These are phyloP conservation scores for Porogramme epimiltina DNA, from an alignment of 1,284 basidiomycete genomes.

Conservation along the genomic window DNA sequence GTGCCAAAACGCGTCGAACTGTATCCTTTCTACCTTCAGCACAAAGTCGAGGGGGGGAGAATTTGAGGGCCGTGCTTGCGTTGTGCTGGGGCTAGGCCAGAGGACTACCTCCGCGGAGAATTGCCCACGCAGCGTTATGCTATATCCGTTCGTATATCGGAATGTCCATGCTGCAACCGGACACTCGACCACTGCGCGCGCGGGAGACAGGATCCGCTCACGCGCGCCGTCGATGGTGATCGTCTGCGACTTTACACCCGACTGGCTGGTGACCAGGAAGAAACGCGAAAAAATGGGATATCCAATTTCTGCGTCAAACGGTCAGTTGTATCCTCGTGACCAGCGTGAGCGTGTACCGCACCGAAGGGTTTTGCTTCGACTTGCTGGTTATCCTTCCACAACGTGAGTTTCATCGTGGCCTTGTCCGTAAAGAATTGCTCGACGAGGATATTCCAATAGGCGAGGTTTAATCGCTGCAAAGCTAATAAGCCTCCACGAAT, in stretches of 20 bases:
- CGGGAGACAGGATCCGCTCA: conserved; percentile 52
- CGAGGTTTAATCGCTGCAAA: conserved; percentile 56
- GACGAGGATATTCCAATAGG: conserved; percentile 65
- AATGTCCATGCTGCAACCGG: conserved; percentile 74
- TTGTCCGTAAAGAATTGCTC: conserved; percentile 66
- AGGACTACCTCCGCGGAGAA: conserved; percentile 62
- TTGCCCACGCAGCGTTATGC: conserved; percentile 69
- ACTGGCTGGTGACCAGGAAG: conserved; percentile 78
- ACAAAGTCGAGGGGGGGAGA: conserved; percentile 16
- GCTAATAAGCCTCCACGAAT: background rate
- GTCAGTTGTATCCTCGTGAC: background rate
- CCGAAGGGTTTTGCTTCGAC: conserved; percentile 80
- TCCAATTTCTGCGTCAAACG: conserved; percentile 58
- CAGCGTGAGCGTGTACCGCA: conserved; percentile 36
- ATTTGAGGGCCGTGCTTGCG: conserved; percentile 13
- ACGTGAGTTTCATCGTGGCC: conserved; percentile 70
- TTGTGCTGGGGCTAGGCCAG: conserved; percentile 3
- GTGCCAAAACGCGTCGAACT: conserved; percentile 68
- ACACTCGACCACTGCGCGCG: conserved; percentile 66
- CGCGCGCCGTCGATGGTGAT: conserved; percentile 71
- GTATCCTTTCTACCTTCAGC: conserved; percentile 67
- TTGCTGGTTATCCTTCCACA: conserved; percentile 79
- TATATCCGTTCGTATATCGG: conserved; percentile 74
- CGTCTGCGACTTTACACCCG: conserved; percentile 78
- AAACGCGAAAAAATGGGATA: conserved; percentile 78